Evolutionary conservation across 257 asterid species (phyloP), one percentile per base, ranked within the genome.

Genomic region (Solanum gracilifrons): DNA sequence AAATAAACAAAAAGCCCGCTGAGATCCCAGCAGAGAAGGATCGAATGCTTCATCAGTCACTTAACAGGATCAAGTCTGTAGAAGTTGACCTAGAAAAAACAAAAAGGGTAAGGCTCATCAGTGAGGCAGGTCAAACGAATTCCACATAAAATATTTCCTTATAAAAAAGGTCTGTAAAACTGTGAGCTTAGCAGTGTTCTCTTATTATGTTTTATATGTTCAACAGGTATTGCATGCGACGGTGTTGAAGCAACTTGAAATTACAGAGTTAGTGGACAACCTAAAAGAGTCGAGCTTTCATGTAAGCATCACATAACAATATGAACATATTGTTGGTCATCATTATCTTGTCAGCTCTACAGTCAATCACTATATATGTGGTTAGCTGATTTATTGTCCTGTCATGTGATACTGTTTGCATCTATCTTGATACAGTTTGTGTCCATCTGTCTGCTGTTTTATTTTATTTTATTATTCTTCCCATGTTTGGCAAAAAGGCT

Each of bases 11-110:
- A 51, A 97, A 93, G 89, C 98, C 98, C 27, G 88, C 94, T 82
- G 97, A 93, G 88, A 94, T 97, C 80, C 99, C 99, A 82, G 62
- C 87, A 20, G 99, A 94, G 91, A 97, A 97, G 92, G 98, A 97
- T 41, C 97, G 91, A 89, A 92, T 97, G 91, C 93, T 97, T 87
- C 96, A 89, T 86, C 94, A 95, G 83, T 97, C 99, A 21, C 88
- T 97, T 83, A 96, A 93, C 86, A 94, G 99, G 93, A 95, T 97
- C 88, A 95, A 94, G 93, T 91, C 88, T 29, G 94, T 95, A 20
- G 99, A 97, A 90, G 84, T 69, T 86, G 99, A 97, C 89, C 98
- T 97, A 76, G 95, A 93, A 87, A 94, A 94, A 86, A 97, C 99
- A 84, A 97, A 97, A 90, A 91, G 93, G 95, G 99, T 95, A 93